These are phyloP conservation scores for Encephalitozoon intestinalis DNA, from an alignment of 371 early-diverging fungal species.

Conservation along the genomic window DNA sequence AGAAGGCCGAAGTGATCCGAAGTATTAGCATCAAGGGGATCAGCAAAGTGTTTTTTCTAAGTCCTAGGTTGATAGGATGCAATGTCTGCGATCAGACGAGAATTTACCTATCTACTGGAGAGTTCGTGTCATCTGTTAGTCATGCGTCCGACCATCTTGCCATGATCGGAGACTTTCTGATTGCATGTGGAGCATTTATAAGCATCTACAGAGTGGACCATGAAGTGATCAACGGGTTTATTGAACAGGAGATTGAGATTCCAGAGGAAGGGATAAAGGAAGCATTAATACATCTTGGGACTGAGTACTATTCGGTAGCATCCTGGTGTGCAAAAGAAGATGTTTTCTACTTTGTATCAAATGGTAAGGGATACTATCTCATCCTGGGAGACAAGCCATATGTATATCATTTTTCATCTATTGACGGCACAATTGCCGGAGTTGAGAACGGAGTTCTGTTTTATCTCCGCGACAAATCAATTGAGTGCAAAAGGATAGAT, in stretches of 20 bases:
- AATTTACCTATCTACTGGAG: slow-evolving; percentile 7
- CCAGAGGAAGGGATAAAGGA: slow-evolving; percentile 12
- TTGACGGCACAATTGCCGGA: slow-evolving; percentile 31
- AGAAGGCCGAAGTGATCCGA: slow-evolving; percentile 12
- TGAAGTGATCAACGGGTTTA: slow-evolving; percentile 1
- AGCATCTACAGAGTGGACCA: background rate
- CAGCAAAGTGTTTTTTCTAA: background rate
- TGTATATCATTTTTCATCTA: slow-evolving; percentile 7
- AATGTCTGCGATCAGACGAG: background rate
- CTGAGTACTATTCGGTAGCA: background rate
- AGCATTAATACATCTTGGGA: background rate
- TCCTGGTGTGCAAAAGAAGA: slow-evolving; percentile 11
- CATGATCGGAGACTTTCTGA: slow-evolving; percentile 8
- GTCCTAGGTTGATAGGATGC: background rate
- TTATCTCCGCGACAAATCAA: slow-evolving; percentile 17
- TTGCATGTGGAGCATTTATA: background rate
- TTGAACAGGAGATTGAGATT: slow-evolving; percentile 16
- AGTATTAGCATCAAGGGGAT: slow-evolving; percentile 19
- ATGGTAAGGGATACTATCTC: slow-evolving; percentile 34
- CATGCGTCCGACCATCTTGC: background rate
- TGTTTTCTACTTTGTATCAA: slow-evolving; percentile 34
- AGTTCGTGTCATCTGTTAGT: background rate
- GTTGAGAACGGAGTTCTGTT: slow-evolving; percentile 33
- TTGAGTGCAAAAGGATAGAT: slow-evolving; percentile 22
- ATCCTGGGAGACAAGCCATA: slow-evolving; percentile 27